Evolutionary conservation across 2,329 filamentous ascomycete genomes (phyloP).

Genomic region (Ascochyta pisi): DNA sequence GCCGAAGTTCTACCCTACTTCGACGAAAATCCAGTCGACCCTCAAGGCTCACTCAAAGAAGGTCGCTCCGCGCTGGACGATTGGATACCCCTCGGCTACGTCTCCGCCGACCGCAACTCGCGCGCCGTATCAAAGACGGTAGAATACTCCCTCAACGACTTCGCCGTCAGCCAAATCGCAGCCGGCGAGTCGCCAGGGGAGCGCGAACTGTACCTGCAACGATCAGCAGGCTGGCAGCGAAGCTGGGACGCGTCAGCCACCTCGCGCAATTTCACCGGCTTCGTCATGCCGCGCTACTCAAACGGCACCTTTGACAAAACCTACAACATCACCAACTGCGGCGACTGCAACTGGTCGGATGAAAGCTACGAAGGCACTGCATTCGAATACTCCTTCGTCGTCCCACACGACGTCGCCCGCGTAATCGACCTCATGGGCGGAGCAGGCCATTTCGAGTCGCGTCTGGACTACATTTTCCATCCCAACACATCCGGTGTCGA

Average conservation of each 20-base stretch:
- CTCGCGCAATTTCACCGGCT: constrained; percentile 47
- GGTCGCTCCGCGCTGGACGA: constrained; percentile 53
- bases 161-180: constrained; percentile 52
- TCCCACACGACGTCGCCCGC: constrained; percentile 52
- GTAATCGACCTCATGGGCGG: constrained; percentile 55
- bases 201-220: constrained; percentile 47
- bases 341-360: constrained; percentile 51
- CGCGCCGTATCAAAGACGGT: constrained; percentile 51
- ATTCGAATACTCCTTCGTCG: constrained; percentile 54
- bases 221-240: constrained; percentile 53
- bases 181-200: constrained; percentile 51
- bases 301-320: constrained; percentile 47
- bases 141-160: constrained; percentile 55
- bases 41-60: constrained; percentile 50
- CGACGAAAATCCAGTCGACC: constrained; percentile 45
- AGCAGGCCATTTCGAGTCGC: constrained; percentile 44
- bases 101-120: constrained; percentile 49
- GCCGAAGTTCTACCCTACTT: constrained; percentile 62
- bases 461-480: constrained; percentile 52
- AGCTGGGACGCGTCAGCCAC: constrained; percentile 50
- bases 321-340: constrained; percentile 53
- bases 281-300: constrained; percentile 45
- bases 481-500: constrained; percentile 48
- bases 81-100: constrained; percentile 53
- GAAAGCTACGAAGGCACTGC: constrained; percentile 53